Base-by-base conservation (phyloP, 306 rosid genomes). In the Vicia faba region DNA sequence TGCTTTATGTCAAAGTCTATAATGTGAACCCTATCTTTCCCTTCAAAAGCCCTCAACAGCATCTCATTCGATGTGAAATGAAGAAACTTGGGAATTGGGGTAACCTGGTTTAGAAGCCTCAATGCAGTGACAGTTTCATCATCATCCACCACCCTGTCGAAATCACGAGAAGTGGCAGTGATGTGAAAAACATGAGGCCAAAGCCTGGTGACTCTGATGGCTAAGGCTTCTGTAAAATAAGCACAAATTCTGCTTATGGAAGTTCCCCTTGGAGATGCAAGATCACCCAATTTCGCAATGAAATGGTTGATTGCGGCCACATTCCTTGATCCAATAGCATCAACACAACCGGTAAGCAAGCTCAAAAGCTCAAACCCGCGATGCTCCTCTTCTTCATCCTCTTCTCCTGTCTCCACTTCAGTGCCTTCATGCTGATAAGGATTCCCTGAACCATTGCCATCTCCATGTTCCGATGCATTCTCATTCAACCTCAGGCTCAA, bases 1-100 rank as follows among this genome's bases (percentile, higher is more conserved):
- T 91, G 96, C 84, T 84, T 91, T 56, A 95, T 82, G 79, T 88
- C 97, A 15, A 95, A 95, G 61, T 95, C 99, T 53, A 95, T 95
- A 56, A 95, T 85, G 88, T 95, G 99, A 71, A 95, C 95, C 78
- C 82, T 87, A 61, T 95, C 97, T 70, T 91, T 95, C 66, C 97
- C 99, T 84, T 95, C 99, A 72, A 95, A 95, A 28, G 96, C 92
- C 48, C 96, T 85, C 73, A 95, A 36, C 64, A 95, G 69, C 71
- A 91, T 82, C 86, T 95, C 99, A 40, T 95, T 95, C 2, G 92
- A 86, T 3, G 97, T 91, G 84, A 95, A 95, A 61, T 95, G 96
- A 26, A 95, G 85, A 49, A 88, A 95, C 85, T 85, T 95, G 0
- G 91, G 97, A 62, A 95, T 83, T 26, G 99, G 97, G 48, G 79